phyloP scores from a whole-genome alignment of 108 stramenopile species.

The Cyclotella choctawhatcheeana region DNA sequence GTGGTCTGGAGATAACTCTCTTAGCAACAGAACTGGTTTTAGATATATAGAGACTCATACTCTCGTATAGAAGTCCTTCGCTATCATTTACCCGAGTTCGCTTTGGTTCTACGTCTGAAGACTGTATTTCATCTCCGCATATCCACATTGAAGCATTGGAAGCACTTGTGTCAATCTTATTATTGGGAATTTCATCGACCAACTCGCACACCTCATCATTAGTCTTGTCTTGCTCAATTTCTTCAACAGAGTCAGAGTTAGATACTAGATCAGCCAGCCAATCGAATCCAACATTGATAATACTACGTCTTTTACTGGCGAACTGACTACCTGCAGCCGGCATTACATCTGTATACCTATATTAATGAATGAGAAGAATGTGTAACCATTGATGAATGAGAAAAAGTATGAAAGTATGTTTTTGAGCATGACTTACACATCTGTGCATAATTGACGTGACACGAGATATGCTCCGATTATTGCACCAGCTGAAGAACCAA shows the following conservation, averaged over 20 bases:
- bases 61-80: conserved; percentile 41
- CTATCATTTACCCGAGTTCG: conserved; percentile 36
- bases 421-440: too few relatives aligned
- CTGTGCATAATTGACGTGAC: conserved; percentile 52
- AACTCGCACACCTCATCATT: conserved; percentile 22
- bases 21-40: conserved; percentile 15
- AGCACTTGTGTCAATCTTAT: conserved; percentile 15
- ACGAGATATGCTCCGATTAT: conserved; percentile 60
- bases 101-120: conserved; percentile 39
- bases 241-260: neutral
- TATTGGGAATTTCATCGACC: conserved; percentile 3
- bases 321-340: conserved; percentile 47
- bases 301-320: conserved; percentile 40
- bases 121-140: conserved; percentile 29
- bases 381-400: too few relatives aligned
- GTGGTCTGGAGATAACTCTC: conserved; percentile 28
- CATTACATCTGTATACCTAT: conserved; percentile 58
- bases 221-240: neutral
- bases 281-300: conserved; percentile 48
- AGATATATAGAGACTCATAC: conserved; percentile 29
- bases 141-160: conserved; percentile 28
- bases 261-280: conserved; percentile 39
- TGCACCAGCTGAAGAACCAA: conserved; percentile 52
- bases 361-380: too few relatives aligned
- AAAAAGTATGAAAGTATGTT: too few relatives aligned